phyloP scores from a whole-genome alignment of 2,329 filamentous ascomycete genomes.

The Hymenoscyphus fructigenus region DNA sequence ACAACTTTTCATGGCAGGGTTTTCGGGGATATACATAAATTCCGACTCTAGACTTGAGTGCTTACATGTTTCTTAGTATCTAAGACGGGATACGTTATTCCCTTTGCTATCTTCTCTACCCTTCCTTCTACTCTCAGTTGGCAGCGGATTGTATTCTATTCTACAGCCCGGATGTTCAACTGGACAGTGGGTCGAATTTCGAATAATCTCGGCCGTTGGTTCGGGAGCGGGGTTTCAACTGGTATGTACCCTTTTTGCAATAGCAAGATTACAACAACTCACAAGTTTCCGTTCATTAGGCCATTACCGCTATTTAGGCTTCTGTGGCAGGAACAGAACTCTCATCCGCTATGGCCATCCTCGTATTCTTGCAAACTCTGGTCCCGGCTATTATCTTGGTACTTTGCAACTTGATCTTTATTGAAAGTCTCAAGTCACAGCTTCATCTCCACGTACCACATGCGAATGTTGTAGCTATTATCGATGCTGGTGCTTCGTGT shows the following conservation, averaged over 20 bases:
- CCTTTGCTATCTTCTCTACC: conserved; percentile 33
- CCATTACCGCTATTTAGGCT: conserved; percentile 37
- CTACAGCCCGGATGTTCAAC: conserved; percentile 26
- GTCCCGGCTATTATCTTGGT: conserved; percentile 35
- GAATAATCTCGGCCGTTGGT: conserved; percentile 29
- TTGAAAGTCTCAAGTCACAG: conserved; percentile 24
- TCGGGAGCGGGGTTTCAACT: conserved; percentile 25
- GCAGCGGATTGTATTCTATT: conserved; percentile 37
- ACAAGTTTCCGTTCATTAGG: conserved; percentile 14
- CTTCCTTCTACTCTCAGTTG: conserved; percentile 32
- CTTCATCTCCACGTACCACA: conserved; percentile 37
- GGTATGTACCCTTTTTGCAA: conserved; percentile 15
- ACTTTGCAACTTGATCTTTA: conserved; percentile 35
- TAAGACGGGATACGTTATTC: conserved; percentile 37
- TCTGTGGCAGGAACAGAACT: conserved; percentile 30
- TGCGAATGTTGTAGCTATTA: conserved; percentile 36
- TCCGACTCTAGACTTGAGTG: conserved; percentile 34
- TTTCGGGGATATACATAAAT: too few species aligned
- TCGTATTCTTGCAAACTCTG: conserved; percentile 38
- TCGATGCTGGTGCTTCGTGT: conserved; percentile 43
- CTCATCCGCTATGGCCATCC: conserved; percentile 34
- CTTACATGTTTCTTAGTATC: conserved; percentile 48
- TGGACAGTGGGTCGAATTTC: conserved; percentile 28
- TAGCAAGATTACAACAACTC: not conserved
- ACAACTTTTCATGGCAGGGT: too few species aligned